phyloP scores from a whole-genome alignment of 805 yeast species.

The Sugiyamaella floridensis region DNA sequence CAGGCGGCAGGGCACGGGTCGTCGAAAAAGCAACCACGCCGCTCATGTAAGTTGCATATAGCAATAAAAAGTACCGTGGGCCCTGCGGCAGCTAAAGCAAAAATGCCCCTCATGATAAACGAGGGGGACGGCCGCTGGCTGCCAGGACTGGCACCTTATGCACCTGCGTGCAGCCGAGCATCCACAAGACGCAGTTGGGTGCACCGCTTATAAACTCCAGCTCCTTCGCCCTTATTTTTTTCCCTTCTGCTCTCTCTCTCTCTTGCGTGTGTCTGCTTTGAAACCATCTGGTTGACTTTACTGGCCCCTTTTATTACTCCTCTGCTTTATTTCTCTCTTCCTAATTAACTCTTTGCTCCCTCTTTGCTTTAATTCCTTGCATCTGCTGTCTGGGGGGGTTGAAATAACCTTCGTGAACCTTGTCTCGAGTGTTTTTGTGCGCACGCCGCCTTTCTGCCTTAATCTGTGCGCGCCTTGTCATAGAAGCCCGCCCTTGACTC shows the following conservation, averaged over 20 bases:
- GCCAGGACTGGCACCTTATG: neutral
- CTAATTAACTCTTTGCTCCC: neutral
- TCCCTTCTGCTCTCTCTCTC: neutral
- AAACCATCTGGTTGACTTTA: neutral
- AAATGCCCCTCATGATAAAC: neutral
- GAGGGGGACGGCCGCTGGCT: neutral
- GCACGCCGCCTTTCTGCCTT: neutral
- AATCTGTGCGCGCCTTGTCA: neutral
- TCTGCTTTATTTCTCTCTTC: neutral
- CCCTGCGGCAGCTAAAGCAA: neutral
- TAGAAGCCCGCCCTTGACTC: too few relatives aligned
- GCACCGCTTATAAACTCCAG: neutral
- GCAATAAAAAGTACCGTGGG: neutral
- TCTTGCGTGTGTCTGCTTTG: neutral
- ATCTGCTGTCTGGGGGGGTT: neutral
- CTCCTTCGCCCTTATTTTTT: neutral
- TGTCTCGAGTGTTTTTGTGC: neutral
- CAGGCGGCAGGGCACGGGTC: neutral
- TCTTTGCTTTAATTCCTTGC: neutral
- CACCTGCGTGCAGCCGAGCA: neutral
- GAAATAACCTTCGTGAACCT: neutral
- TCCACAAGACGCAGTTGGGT: too few relatives aligned
- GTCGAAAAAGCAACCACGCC: neutral
- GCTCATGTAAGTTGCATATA: neutral
- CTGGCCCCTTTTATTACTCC: neutral